Evolutionary conservation across 192 early-diverging fungal genomes (phyloP), one percentile per base, ranked within the genome.

Genomic region (Backusella tarrabulga): DNA sequence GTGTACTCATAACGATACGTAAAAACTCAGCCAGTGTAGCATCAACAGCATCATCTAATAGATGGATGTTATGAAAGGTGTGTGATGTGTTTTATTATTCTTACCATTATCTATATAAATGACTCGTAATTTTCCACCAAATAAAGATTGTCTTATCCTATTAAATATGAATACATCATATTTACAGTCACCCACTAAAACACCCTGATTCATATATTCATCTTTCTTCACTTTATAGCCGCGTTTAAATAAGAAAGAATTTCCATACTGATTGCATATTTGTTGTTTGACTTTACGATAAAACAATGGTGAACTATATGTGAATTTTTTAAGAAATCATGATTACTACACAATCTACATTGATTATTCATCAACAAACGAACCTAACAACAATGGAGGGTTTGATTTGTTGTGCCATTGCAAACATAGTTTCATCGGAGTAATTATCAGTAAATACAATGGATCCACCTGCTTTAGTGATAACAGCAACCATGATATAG

Each of bases 331-430:
- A 72, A 52, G 42, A 54, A n/a, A 21, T 52, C 46, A 52, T 6
- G 15, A 71, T 17, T 44, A 44, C 19, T 44, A 44, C 15, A 44
- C 3, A 44, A 9, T n/a, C 69, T 36, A 41, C 6, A 35, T 38
- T 1, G n/a, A 32, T 15, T 50, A 50, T 52, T 8, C 3, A 42
- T 35, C 17, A 21, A n/a, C 41, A 32, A 32, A 32, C 34, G 38
- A 68, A 86, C 85, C 80, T 82, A 66, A 82, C 85, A 76, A 97
- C 92, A 36, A 95, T 67, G 14, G 93, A 95, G 4, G 97, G 97
- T 38, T 87, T 79, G 60, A 95, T 88, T 21, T 86, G 74, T 70
- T 87, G 86, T 68, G 95, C 83, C 75, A 93, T 91, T 29, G 93
- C 89, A 34, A 97, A 83, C 23, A 96, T 72, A 9, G 84, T 84